Conservation (phyloP, 2,329 filamentous ascomycete species). For the Clonostachys chloroleuca region DNA sequence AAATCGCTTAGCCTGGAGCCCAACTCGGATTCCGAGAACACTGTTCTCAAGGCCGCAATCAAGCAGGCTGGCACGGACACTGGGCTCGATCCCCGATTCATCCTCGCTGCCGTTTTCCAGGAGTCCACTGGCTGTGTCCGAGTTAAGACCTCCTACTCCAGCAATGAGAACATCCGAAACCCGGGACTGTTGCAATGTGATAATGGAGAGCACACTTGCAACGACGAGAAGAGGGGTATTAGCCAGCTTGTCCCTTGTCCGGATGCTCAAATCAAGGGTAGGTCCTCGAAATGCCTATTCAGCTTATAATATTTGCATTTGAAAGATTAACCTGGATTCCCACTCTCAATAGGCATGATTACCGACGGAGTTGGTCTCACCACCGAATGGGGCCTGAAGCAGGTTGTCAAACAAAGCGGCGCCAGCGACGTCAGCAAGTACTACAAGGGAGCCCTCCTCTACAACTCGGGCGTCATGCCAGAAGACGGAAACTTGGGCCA, state of each 20-base stretch:
- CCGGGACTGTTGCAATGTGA: slow-evolving; percentile 1
- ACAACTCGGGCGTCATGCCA: slow-evolving; percentile 31
- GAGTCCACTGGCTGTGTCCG: slow-evolving; percentile 1
- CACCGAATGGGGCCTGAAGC: slow-evolving; percentile 23
- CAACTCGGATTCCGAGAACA: slow-evolving; percentile 2
- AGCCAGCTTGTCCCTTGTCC: not conserved
- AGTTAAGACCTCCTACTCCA: slow-evolving; percentile 1
- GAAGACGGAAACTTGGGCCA: slow-evolving; percentile 20
- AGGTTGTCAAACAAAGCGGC: slow-evolving; percentile 18
- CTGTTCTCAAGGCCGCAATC: not conserved
- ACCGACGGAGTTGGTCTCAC: slow-evolving; percentile 27
- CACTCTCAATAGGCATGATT: slow-evolving; percentile 10
- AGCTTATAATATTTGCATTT: too few species aligned
- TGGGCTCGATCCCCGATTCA: slow-evolving; percentile 1
- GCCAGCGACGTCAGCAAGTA: slow-evolving; percentile 14
- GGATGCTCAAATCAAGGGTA: slow-evolving; percentile 1
- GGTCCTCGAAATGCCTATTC: not conserved
- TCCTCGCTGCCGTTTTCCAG: slow-evolving; percentile 1
- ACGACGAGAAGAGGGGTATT: not conserved
- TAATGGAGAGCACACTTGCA: slow-evolving; percentile 1
- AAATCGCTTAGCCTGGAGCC: not conserved
- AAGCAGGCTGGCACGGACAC: not conserved
- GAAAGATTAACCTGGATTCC: too few species aligned
- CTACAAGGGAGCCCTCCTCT: slow-evolving; percentile 28
- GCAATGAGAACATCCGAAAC: not conserved